These are phyloP conservation scores for Mycena galopus DNA, from an alignment of 768 basidiomycete genomes.

Conservation along the genomic window DNA sequence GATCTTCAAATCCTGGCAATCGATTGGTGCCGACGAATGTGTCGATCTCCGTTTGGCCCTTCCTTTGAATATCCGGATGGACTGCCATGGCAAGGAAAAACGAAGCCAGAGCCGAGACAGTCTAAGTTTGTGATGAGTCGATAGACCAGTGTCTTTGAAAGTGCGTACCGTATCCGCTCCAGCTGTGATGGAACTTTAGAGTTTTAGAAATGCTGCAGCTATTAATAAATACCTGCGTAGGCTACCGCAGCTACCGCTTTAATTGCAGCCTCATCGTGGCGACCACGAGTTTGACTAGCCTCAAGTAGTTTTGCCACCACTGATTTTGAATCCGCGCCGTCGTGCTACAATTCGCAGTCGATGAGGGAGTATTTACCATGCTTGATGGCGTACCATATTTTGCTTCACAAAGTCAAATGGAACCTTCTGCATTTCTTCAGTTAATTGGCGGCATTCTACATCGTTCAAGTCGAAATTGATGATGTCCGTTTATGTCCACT, in stretches of 20 bases:
- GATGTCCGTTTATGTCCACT: neutral
- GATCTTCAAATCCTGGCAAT: neutral
- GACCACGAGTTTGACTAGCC: slow-evolving; percentile 2
- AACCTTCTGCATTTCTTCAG: slow-evolving; percentile 18
- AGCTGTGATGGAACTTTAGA: slow-evolving; percentile 9
- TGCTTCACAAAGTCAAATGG: slow-evolving; percentile 23
- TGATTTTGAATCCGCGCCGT: slow-evolving; percentile 16
- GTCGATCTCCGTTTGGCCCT: neutral
- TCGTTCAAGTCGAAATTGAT: neutral
- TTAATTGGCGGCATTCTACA: slow-evolving; percentile 23
- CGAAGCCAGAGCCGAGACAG: neutral
- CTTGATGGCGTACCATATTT: slow-evolving; percentile 16
- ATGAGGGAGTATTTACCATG: neutral
- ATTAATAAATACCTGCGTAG: slow-evolving; percentile 42
- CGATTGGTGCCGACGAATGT: neutral
- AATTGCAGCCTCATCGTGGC: slow-evolving; percentile 36
- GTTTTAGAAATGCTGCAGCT: neutral
- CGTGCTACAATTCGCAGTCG: neutral
- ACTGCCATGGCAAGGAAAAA: slow-evolving; percentile 5
- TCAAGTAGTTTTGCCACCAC: slow-evolving; percentile 31
- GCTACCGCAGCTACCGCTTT: slow-evolving; percentile 46
- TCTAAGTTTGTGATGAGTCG: neutral
- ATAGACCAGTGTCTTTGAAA: neutral
- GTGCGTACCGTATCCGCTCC: slow-evolving; percentile 37
- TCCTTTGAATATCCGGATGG: neutral